Evolutionary conservation across 139 green algal species (phyloP).

Genomic region (Trebouxia sp.): DNA sequence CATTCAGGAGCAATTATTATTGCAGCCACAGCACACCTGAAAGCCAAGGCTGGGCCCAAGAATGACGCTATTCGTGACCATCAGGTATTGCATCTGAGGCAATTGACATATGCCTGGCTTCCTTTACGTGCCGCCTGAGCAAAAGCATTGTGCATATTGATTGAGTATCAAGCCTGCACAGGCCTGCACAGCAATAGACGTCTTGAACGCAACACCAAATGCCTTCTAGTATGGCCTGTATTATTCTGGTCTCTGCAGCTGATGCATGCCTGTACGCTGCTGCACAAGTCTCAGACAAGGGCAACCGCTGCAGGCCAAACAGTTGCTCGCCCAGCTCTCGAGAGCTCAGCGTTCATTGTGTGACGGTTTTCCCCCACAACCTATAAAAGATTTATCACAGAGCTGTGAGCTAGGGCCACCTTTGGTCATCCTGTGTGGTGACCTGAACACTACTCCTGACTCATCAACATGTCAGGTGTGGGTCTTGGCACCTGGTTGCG

Average conservation of each 20-base stretch:
- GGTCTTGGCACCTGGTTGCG: background rate
- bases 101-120: too few relatives aligned
- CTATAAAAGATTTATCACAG: too few relatives aligned
- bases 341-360: background rate
- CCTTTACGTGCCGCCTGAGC: too few relatives aligned
- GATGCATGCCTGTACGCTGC: too few relatives aligned
- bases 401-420: background rate
- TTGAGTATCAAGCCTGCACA: too few relatives aligned
- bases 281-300: too few relatives aligned
- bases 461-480: constrained; percentile 32
- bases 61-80: constrained; percentile 47
- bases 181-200: too few relatives aligned
- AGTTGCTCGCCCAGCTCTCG: constrained; percentile 39
- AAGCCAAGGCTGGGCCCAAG: constrained; percentile 63
- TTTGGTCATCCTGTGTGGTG: constrained; percentile 50
- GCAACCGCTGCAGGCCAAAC: constrained; percentile 34
- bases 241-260: too few relatives aligned
- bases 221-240: too few relatives aligned
- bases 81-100: constrained; percentile 48
- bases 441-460: constrained; percentile 56
- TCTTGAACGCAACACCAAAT: too few relatives aligned
- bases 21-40: constrained; percentile 68
- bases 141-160: too few relatives aligned
- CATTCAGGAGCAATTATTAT: constrained; percentile 38
- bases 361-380: too few relatives aligned